Evolutionary conservation across 1,284 basidiomycete genomes (phyloP).

Genomic region (Mycosarcoma mackinlayi): DNA sequence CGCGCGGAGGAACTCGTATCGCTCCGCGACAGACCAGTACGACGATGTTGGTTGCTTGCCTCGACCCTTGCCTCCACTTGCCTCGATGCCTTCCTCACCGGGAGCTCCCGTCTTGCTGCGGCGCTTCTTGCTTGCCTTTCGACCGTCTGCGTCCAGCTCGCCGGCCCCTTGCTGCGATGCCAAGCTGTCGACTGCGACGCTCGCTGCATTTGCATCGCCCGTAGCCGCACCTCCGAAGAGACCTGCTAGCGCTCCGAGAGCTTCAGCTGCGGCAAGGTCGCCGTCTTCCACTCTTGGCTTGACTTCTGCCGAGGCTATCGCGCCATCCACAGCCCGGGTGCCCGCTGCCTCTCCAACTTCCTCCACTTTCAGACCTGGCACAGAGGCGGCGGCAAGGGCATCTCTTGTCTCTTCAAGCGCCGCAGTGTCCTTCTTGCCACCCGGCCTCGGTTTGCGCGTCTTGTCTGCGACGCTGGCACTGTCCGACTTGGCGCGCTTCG

Average conservation of each 20-base stretch:
- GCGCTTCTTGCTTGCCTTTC: constrained; percentile 39
- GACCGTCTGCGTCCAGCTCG: constrained; percentile 18
- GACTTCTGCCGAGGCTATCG: constrained; percentile 6
- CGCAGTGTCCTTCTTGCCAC: constrained; percentile 24
- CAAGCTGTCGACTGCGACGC: neutral
- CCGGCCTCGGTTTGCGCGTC: constrained; percentile 23
- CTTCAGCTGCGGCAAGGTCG: constrained; percentile 69
- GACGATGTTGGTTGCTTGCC: constrained; percentile 66
- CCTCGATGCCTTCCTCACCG: constrained; percentile 33
- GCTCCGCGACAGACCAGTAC: constrained; percentile 73
- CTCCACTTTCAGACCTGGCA: constrained; percentile 7
- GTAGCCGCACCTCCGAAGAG: constrained; percentile 28
- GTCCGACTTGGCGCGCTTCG: constrained; percentile 50
- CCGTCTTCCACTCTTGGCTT: constrained; percentile 56
- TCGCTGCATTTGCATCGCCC: constrained; percentile 1
- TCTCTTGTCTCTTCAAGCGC: constrained; percentile 14
- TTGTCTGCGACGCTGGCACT: constrained; percentile 29
- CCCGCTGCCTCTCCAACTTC: neutral
- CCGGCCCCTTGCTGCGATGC: neutral
- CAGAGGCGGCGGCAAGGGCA: constrained; percentile 1
- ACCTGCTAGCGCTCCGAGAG: constrained; percentile 67
- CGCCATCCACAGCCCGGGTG: neutral
- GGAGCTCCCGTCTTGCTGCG: constrained; percentile 29
- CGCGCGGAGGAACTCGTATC: constrained; percentile 74
- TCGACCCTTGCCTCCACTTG: constrained; percentile 27